Percentiles rank a stretch among this genome's conserved stretches.
phyloP scores from a whole-genome alignment of 2,329 filamentous ascomycete species.

The Zelopaecilomyces penicillatus region DNA sequence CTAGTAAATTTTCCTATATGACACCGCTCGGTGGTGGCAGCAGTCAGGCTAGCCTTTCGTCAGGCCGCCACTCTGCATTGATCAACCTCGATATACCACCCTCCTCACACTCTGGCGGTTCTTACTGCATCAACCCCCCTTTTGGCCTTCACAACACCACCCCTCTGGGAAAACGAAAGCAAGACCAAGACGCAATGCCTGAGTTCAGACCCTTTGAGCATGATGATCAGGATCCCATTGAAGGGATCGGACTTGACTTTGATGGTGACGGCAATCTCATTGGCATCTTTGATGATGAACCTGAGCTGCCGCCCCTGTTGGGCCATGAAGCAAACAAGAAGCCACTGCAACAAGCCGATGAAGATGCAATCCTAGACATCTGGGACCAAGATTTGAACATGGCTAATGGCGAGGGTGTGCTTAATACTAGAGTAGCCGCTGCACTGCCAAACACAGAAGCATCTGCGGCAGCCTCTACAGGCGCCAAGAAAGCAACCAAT shows the following conservation, averaged over 20 bases:
- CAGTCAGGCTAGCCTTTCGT: constrained; percentile 23
- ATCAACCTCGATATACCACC: constrained; percentile 24
- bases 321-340: constrained; percentile 16
- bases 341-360: too few relatives aligned
- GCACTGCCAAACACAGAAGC: constrained; percentile 29
- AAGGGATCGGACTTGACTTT: constrained; percentile 39
- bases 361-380: too few relatives aligned
- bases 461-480: constrained; percentile 15
- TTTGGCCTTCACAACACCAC: constrained; percentile 23
- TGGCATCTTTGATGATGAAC: constrained; percentile 31
- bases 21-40: constrained; percentile 27
- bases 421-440: constrained; percentile 1
- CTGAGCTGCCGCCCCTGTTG: constrained; percentile 35
- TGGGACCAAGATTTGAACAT: too few relatives aligned
- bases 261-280: constrained; percentile 44
- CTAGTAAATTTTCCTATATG: constrained; percentile 34
- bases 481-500: constrained; percentile 10
- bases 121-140: constrained; percentile 24
- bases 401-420: too few relatives aligned
- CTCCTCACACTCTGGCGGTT: constrained; percentile 26
- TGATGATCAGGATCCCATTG: constrained; percentile 30
- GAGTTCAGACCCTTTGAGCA: constrained; percentile 27
- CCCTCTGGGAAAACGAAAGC: constrained; percentile 16
- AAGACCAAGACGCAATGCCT: constrained; percentile 12
- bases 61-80: constrained; percentile 17